Conservation (phyloP, 2,329 filamentous ascomycete genomes). For the Pseudogymnoascus pannorum region DNA sequence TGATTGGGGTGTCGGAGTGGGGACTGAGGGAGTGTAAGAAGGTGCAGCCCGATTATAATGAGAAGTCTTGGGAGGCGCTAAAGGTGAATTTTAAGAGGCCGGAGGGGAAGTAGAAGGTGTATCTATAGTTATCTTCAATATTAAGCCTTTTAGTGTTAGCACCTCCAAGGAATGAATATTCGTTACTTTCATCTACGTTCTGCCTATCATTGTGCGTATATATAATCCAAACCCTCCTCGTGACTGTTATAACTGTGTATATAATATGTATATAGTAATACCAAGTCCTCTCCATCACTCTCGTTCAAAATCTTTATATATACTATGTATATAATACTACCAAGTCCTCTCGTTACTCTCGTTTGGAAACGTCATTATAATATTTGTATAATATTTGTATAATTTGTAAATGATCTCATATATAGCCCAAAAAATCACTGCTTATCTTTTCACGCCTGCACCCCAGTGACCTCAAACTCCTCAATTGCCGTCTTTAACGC, state of each 20-base stretch:
- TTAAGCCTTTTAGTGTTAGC: background rate
- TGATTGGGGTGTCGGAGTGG: slow-evolving; percentile 69
- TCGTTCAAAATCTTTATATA: no score
- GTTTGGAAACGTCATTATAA: background rate
- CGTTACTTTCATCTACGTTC: background rate
- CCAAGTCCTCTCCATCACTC: background rate
- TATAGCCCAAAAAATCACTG: background rate
- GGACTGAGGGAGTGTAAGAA: slow-evolving; percentile 61
- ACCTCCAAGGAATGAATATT: background rate
- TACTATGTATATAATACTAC: no score
- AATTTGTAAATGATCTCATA: background rate
- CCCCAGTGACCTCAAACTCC: slow-evolving; percentile 17
- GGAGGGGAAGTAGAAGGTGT: slow-evolving; percentile 14
- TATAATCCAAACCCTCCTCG: background rate
- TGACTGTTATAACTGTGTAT: no score
- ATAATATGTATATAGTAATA: no score
- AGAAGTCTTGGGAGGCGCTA: slow-evolving; percentile 56
- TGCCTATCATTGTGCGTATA: background rate
- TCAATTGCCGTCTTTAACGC: slow-evolving; percentile 37
- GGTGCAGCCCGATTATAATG: slow-evolving; percentile 61
- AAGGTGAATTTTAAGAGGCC: slow-evolving; percentile 40
- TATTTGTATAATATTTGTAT: background rate
- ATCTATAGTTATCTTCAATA: background rate
- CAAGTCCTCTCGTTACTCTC: background rate
- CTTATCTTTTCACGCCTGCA: background rate